These are phyloP conservation scores for Capsaspora owczarzaki DNA, from an alignment of 78 protist genomes.

Conservation along the genomic window DNA sequence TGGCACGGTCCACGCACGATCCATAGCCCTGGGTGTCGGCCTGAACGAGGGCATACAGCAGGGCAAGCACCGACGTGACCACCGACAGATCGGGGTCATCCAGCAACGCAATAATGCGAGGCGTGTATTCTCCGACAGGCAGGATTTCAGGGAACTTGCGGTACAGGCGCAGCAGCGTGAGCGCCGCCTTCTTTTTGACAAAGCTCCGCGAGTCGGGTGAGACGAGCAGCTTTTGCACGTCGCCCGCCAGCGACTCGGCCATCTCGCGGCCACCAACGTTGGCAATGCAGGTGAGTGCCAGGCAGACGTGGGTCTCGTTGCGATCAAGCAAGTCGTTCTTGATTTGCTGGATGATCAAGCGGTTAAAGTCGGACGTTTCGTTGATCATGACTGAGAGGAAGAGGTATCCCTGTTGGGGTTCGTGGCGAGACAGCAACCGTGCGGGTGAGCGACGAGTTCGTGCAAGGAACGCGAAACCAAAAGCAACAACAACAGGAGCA, in stretches of 20 bases:
- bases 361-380: conserved; percentile 74
- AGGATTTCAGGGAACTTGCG: conserved; percentile 64
- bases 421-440: not conserved
- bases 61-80: conserved; percentile 23
- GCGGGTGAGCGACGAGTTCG: not conserved
- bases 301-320: conserved; percentile 59
- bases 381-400: not conserved
- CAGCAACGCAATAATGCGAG: not conserved
- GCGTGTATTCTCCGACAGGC: not conserved
- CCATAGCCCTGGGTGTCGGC: conserved; percentile 36
- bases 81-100: conserved; percentile 46
- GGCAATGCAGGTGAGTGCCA: conserved; percentile 85
- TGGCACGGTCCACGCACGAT: not conserved
- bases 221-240: conserved; percentile 69
- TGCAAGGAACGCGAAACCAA: not conserved
- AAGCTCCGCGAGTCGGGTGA: conserved; percentile 5
- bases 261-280: conserved; percentile 90
- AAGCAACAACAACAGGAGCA: not conserved
- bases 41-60: not conserved
- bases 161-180: conserved; percentile 83
- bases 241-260: conserved; percentile 75
- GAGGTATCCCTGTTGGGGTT: conserved; percentile 19
- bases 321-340: conserved; percentile 60
- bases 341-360: conserved; percentile 83
- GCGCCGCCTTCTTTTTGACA: conserved; percentile 66